Evolutionary conservation across 805 yeast species (phyloP), one percentile per base, ranked within the genome.

Genomic region (Crinitomyces ghanaensis): DNA sequence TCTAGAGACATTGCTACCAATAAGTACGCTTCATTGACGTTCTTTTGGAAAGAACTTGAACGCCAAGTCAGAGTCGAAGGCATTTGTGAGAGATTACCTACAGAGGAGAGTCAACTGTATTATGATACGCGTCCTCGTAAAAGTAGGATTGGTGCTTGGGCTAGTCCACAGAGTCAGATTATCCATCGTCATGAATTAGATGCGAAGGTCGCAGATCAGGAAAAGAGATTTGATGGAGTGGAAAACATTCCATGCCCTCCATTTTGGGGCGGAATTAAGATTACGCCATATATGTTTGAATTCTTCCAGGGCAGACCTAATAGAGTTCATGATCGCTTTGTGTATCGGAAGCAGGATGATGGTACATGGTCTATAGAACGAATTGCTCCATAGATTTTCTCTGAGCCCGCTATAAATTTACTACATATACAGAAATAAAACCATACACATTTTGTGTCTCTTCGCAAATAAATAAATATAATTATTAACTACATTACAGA

Each of bases 291-390:
- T 29, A 94, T 84, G 51, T 70, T 88, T 44, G 98, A 91, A 60
- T 91, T 88, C 52, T 91, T 97, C 96, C 98, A 91, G 61, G 98
- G 98, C 12, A 74, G 98, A 42, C 66, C 70, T 39, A 77, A 82
- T 50, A 71, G 98, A 54, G 63, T 88, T 33, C 98, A 91, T 56
- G 98, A 91, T 56, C 71, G 98, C 46, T 64, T 86, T 32, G 72
- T 76, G 9, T 86, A 68, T 57, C 67, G 70, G 40, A 66, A 93
- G 53, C 72, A 69, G 16, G 43, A 53, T 6, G 45, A 42, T 9
- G 68, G 60, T 1, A 59, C 64, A 20, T 86, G 93, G 93, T 57
- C 65, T 31, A 47, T 78, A 19, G 59, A 63, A 24, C 71, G 95
- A 57, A 59, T 84, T 26, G 81, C 93, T 5, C 93, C 96, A n/a